Conservation (phyloP, 2,329 filamentous ascomycete species). For the Trichoderma sp. region DNA sequence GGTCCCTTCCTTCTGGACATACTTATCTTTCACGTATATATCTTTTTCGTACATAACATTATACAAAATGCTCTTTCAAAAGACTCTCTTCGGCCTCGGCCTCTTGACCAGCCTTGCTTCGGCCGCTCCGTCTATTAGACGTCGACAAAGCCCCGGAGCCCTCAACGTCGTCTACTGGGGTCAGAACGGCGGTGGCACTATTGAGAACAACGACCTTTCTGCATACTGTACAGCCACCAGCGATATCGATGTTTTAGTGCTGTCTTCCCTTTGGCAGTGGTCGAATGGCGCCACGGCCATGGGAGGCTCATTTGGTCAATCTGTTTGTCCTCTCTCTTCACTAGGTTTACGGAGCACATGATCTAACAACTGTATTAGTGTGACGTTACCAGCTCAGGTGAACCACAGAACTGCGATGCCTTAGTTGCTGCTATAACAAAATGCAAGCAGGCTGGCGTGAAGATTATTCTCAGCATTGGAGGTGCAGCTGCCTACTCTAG, state of each 20-base stretch:
- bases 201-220: conserved; percentile 44
- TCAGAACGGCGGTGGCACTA: conserved; percentile 34
- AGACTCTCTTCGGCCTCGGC: conserved; percentile 7
- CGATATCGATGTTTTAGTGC: conserved; percentile 48
- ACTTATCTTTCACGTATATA: conserved; percentile 23
- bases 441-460: conserved; percentile 30
- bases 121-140: conserved; percentile 23
- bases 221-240: conserved; percentile 44
- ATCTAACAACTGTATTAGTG: conserved; percentile 31
- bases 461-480: conserved; percentile 31
- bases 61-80: conserved; percentile 26
- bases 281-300: conserved; percentile 43
- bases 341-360: too few relatives aligned
- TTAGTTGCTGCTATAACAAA: conserved; percentile 26
- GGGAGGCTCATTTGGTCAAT: conserved; percentile 47
- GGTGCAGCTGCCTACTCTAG: conserved; percentile 29
- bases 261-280: conserved; percentile 47
- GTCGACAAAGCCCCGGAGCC: conserved; percentile 31
- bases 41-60: conserved; percentile 4
- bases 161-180: conserved; percentile 41
- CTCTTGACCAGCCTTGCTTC: conserved; percentile 26
- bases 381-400: conserved; percentile 39
- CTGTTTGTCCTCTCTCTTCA: conserved; percentile 11
- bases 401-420: conserved; percentile 37
- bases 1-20: conserved; percentile 12